Evolutionary conservation across 2,329 filamentous ascomycete genomes (phyloP), one percentile per base, ranked within the genome.

Genomic region (Fusarium circinatum): DNA sequence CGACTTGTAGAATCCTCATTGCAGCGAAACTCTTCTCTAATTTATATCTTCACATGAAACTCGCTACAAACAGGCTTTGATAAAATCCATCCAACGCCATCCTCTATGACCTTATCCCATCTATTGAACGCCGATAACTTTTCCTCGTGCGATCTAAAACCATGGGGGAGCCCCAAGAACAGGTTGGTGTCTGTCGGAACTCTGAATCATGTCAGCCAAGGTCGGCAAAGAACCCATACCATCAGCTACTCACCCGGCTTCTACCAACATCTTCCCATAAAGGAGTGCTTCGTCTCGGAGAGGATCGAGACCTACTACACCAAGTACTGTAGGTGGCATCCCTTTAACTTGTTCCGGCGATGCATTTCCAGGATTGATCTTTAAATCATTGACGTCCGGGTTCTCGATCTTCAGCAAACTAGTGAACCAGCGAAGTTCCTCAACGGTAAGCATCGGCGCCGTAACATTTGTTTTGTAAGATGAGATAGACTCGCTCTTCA

Each of bases 151-250:
- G 45, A 67, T 14, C 65, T 18, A n/a, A 68, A 68, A 0, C 65
- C 65, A 18, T 68, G 65, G 0, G 65, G 65, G 0, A 68, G 22
- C 8, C 65, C 65, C 10, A 68, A 26, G 6, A 68, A 68, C 2
- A 68, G 12, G 12, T 48, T 68, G 0, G 38, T 3, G 10, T 68
- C 63, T 6, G 41, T 47, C 1, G 65, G 45, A 36, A 68, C 65
- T 6, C 65, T 68, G 3, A 5, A 8, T 5, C 1, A 13, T 5
- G 34, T 68, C 8, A 68, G 45, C 15, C 10, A 22, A 1, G 0
- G 0, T 24, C 3, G 0, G 2, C 1, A 0, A 26, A 28, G 6
- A 12, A 12, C 1, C 3, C 14, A 28, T 5, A 4, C 3, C 3
- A 4, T 18, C 4, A 8, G 20, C 8, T 26, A 67, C 65, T 68